Base-by-base conservation (phyloP, 441 rosid genomes). In the Corymbia calophylla region DNA sequence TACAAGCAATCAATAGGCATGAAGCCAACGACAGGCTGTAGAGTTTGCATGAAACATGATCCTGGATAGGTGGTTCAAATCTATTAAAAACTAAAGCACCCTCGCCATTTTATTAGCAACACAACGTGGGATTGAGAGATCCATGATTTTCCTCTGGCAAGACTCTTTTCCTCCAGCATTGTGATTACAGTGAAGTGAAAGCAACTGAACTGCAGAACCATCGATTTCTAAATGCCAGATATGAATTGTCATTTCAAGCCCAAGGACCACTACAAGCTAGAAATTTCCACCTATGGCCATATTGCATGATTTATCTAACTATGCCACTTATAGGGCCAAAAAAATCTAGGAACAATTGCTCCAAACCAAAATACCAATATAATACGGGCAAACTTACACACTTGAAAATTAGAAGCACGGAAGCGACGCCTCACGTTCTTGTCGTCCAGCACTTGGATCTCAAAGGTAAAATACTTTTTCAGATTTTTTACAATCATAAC, bases 331-430 rank as follows among this genome's bases (percentile, higher is more conserved):
- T 11, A 73, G 51, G 84, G 84, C 84, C 17, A 39, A 73, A 25
- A 73, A 39, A 73, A 73, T 73, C 51, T 2, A 39, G 17, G 11
- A 39, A 73, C 51, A 73, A 73, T 25, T 39, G 39, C 51, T 73
- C 51, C 84, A 73, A 39, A 53, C 44, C 19, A 55, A 48, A 17
- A 4, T 16, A 23, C 82, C 32, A 53, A 88, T 86, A 82, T 31
- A 87, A 85, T 88, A 91, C n/a, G 92, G 95, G 93, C 91, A 91
- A 93, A 95, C 95, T 93, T 93, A 96, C 99, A 94, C 90, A 98
- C 99, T 94, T 98, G 99, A 92, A 95, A 98, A 92, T 97, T 98
- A 93, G 99, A 96, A 95, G 99, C 96, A 58, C 98, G 96, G 91
- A 97, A 98, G 86, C 98, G 98, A 51, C 99, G 92, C 80, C 99